phyloP scores from a whole-genome alignment of 257 asterid species.

The Misopates orontium region DNA sequence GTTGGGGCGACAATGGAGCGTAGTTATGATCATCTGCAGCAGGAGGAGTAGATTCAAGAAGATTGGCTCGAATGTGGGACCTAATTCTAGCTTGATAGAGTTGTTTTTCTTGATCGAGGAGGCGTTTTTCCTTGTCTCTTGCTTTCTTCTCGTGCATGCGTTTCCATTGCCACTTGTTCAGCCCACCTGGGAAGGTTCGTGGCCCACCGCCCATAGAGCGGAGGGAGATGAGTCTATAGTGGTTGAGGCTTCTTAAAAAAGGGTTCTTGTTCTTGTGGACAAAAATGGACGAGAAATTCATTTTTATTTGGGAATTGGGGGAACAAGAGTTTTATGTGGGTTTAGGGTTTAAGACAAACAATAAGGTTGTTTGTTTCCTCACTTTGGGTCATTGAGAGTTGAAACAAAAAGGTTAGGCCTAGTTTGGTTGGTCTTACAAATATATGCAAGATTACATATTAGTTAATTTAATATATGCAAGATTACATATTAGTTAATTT shows the following conservation, averaged over 20 bases:
- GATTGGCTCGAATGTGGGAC: constrained; percentile 69
- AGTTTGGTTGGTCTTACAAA: too few species aligned
- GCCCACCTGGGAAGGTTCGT: constrained; percentile 93
- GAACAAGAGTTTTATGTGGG: constrained; percentile 21
- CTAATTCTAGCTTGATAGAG: constrained; percentile 81
- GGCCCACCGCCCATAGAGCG: constrained; percentile 96
- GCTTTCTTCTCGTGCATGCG: constrained; percentile 97
- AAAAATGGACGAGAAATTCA: constrained; percentile 39
- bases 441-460: too few species aligned
- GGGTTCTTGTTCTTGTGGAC: constrained; percentile 10
- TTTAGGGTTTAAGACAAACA: constrained; percentile 41
- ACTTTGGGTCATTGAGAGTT: too few species aligned
- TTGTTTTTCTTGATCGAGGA: constrained; percentile 89
- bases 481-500: too few species aligned
- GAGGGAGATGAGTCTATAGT: constrained; percentile 39
- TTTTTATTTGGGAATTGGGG: constrained; percentile 20
- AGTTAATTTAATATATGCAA: too few species aligned
- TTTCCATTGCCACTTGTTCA: constrained; percentile 98
- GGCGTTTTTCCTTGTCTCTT: constrained; percentile 76
- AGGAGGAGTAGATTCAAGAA: constrained; percentile 4
- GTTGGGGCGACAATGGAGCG: not conserved
- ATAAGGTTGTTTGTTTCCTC: not conserved
- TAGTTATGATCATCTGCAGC: not conserved
- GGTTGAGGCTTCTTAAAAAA: constrained; percentile 28
- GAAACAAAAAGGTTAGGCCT: too few species aligned